Conservation (phyloP, 805 yeast species). For the Ogataea saltuana region DNA sequence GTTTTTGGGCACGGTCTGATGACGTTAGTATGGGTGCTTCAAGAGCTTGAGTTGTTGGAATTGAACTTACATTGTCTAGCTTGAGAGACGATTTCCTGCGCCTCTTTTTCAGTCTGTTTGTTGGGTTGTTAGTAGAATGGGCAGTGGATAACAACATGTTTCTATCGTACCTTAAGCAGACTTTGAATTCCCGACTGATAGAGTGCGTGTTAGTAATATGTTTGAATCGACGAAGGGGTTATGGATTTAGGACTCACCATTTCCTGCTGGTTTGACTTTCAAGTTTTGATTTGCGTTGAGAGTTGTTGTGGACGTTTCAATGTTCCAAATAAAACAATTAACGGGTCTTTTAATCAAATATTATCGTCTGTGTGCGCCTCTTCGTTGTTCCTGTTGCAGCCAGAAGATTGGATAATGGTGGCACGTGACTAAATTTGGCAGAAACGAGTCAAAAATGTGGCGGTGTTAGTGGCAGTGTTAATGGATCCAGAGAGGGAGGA, state of each 20-base stretch:
- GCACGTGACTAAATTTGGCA: slow-evolving; percentile 1
- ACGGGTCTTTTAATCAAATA: background rate
- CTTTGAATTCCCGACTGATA: slow-evolving; percentile 64
- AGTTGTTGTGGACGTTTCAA: background rate
- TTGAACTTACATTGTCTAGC: slow-evolving; percentile 81
- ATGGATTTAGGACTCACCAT: slow-evolving; percentile 8
- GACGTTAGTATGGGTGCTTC: slow-evolving; percentile 15
- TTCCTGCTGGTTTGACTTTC: background rate
- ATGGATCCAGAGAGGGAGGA: too few relatives aligned
- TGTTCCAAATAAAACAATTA: background rate
- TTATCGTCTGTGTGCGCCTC: slow-evolving; percentile 3
- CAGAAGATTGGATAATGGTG: background rate
- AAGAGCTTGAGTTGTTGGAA: background rate
- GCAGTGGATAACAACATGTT: background rate
- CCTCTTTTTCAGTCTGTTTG: slow-evolving; percentile 84
- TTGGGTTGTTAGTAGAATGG: background rate
- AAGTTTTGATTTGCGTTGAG: background rate
- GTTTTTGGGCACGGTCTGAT: slow-evolving; percentile 72
- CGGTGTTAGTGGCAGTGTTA: too few relatives aligned
- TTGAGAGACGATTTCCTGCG: slow-evolving; percentile 91
- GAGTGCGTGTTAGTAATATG: background rate
- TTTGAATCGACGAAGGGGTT: too few relatives aligned
- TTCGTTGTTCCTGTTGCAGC: slow-evolving; percentile 8
- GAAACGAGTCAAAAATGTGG: background rate
- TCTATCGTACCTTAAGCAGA: slow-evolving; percentile 51